Conservation (phyloP, 169 alveolate species). For the Cryptosporidium ryanae region DNA sequence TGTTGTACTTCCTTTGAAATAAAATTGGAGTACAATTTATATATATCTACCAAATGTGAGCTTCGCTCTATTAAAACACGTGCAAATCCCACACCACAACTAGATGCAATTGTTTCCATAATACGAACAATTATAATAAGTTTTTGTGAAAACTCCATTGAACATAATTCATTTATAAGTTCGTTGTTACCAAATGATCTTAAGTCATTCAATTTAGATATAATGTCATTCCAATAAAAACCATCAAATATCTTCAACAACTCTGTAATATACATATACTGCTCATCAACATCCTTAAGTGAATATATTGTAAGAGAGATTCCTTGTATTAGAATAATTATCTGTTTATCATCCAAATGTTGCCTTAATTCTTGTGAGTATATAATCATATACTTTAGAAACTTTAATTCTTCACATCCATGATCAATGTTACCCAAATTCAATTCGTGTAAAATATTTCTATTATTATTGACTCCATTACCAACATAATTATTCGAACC, state of each 20-base stretch:
- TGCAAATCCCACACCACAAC: constrained; percentile 68
- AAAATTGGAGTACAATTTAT: constrained; percentile 38
- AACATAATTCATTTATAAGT: constrained; percentile 23
- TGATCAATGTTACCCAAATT: constrained; percentile 18
- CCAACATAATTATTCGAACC: constrained; percentile 55
- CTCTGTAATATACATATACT: constrained; percentile 48
- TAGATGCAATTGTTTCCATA: constrained; percentile 73
- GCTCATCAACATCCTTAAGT: constrained; percentile 59
- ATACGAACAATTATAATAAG: constrained; percentile 37
- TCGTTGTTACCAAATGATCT: constrained; percentile 24
- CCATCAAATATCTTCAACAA: constrained; percentile 35
- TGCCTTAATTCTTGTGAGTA: constrained; percentile 66
- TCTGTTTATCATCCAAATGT: constrained; percentile 64
- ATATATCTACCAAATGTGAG: constrained; percentile 22
- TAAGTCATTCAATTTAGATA: constrained; percentile 8
- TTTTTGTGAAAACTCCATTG: constrained; percentile 56
- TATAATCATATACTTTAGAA: constrained; percentile 56
- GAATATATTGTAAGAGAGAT: constrained; percentile 52
- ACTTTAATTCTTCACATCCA: constrained; percentile 12
- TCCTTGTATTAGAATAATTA: constrained; percentile 57
- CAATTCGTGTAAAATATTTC: background rate
- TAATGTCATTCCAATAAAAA: constrained; percentile 57
- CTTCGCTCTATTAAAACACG: constrained; percentile 68
- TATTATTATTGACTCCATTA: background rate
- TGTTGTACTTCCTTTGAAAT: constrained; percentile 37